A percentile compares a stretch with the other conserved stretches of the same genome.
phyloP scores from a whole-genome alignment of 202 grass and related monocot species.

The Schoenoplectus triqueter region DNA sequence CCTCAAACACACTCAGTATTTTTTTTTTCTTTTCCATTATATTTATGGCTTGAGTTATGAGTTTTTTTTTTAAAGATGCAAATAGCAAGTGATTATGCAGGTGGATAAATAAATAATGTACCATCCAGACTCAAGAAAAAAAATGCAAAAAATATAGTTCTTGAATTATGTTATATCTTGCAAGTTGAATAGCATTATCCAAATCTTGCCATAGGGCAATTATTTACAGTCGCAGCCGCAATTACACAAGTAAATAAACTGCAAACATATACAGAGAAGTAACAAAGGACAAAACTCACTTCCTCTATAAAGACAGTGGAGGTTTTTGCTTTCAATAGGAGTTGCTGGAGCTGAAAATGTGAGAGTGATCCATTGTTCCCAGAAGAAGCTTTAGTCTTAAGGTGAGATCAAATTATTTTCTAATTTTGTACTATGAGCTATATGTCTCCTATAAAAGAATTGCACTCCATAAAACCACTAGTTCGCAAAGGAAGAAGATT shows the following conservation, averaged over 20 bases:
- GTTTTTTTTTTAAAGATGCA: neutral
- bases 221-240: constrained; percentile 8
- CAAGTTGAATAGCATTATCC: neutral
- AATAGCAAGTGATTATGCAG: neutral
- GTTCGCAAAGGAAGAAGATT: constrained; percentile 15
- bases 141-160: neutral
- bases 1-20: neutral
- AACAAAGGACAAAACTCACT: constrained; percentile 19
- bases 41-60: constrained; percentile 14
- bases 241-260: neutral
- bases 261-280: constrained; percentile 14
- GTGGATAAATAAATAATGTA: neutral
- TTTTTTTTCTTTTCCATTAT: neutral
- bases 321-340: neutral
- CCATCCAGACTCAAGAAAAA: too few relatives aligned
- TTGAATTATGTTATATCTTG: constrained; percentile 4
- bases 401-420: neutral
- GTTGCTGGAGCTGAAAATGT: neutral
- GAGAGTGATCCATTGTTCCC: constrained; percentile 1
- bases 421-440: neutral
- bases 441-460: constrained; percentile 22
- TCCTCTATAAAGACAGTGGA: constrained; percentile 9
- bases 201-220: neutral
- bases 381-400: neutral
- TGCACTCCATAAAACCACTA: constrained; percentile 9